Base-by-base conservation (phyloP, 129 eudicot species). In the Helichrysum umbraculigerum region DNA sequence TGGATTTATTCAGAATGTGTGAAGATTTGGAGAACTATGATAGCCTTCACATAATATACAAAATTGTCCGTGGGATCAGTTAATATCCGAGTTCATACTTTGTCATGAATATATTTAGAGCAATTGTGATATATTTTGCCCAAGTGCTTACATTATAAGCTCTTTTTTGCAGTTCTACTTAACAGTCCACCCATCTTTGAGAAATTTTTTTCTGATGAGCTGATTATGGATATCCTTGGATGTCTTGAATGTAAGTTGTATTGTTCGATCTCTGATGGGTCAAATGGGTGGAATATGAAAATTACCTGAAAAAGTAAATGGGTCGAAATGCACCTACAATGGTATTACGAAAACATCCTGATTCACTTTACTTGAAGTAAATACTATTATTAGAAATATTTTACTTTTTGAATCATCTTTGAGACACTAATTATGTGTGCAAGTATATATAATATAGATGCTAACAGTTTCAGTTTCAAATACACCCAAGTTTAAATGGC, bases 1-100 rank as follows among this genome's bases (percentile, higher is more conserved):
- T 93, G 89, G 89, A 90, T 35, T 80, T 93, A 76, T 88, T 90
- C 68, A 88, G 91, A 66, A 68, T 84, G 21, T 93, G 91, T 33
- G 98, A 93, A 81, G 98, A 93, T 87, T 76, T 90, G 87, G 89
- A 88, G 73, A 86, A 93, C 71, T 32, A 81, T 77, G 98, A 93
- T 71, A 84, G 89, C 52, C 98, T 93, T 76, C 96, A 85, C 83
- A 66, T 87, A 83, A 81, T 93, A 8, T 93, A 79, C 83, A 93
- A 88, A 78, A 93, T 90, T 74, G 83, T 90, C 79, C 84, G 86
- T 73, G 97, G 97, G 79, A 88, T 93, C 84, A 86, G 98, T 93
- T 68, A 93, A 86, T 76, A 59, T 12, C 73, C 73, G 44, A 29
- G 25, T 72, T 58, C 63, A 71, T 72, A 32, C 66, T 9, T 52